A percentile compares a stretch with the other conserved stretches of the same genome.
phyloP scores from a whole-genome alignment of 331 rosid genomes.

The Saraca asoca region DNA sequence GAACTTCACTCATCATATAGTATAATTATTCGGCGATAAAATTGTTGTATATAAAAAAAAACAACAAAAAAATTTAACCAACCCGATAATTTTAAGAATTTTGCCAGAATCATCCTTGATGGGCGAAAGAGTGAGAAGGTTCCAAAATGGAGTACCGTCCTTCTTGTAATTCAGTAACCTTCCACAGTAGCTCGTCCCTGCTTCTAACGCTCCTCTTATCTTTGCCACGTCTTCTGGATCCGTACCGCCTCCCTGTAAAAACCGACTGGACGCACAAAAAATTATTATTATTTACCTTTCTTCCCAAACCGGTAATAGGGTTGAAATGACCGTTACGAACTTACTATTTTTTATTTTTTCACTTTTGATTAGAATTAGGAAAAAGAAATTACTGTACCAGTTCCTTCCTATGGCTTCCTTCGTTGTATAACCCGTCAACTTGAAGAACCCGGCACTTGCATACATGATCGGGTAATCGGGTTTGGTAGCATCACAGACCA shows the following conservation, averaged over 20 bases:
- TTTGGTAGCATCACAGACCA: conserved; percentile 89
- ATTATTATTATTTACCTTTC: no score
- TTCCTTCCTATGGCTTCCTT: conserved; percentile 84
- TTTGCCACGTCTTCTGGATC: conserved; percentile 78
- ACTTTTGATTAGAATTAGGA: no score
- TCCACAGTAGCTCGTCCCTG: conserved; percentile 73
- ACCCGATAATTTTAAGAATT: conserved; percentile 89
- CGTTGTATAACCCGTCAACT: conserved; percentile 91
- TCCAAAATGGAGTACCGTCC: conserved; percentile 94
- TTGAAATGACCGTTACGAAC: background rate
- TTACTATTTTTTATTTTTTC: background rate
- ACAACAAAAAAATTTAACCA: conserved; percentile 24
- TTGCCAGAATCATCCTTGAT: conserved; percentile 79
- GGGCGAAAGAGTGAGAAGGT: conserved; percentile 87
- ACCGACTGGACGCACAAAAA: conserved; percentile 81
- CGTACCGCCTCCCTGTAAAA: conserved; percentile 88
- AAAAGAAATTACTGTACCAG: conserved; percentile 49
- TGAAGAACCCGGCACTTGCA: conserved; percentile 94
- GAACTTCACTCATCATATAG: no score
- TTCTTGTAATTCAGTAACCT: conserved; percentile 89
- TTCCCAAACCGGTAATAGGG: no score
- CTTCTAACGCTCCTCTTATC: conserved; percentile 63
- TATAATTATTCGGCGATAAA: no score
- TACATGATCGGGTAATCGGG: conserved; percentile 90
- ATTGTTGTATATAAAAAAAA: no score